A percentile compares a stretch with the other conserved stretches of the same genome.
Evolutionary conservation across 805 yeast genomes (phyloP).

Genomic region (Myxozyma monticola): DNA sequence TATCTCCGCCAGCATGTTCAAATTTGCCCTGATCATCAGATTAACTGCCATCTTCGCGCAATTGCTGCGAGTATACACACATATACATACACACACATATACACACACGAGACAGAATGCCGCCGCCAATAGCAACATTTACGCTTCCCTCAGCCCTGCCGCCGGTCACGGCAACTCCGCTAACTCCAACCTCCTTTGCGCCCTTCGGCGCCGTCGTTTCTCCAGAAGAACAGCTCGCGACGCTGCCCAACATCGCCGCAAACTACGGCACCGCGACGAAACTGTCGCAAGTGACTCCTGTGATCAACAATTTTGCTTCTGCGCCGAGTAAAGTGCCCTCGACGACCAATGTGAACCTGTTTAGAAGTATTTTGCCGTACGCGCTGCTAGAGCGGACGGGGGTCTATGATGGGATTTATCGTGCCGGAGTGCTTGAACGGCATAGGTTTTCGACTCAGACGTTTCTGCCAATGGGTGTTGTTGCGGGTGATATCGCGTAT

Average conservation of each 20-base stretch:
- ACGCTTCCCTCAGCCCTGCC: slow-evolving; percentile 3
- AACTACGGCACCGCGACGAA: slow-evolving; percentile 94
- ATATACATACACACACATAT: too few species aligned
- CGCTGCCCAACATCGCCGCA: slow-evolving; percentile 54
- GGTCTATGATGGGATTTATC: slow-evolving; percentile 39
- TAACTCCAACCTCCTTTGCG: slow-evolving; percentile 67
- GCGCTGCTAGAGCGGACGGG: slow-evolving; percentile 47
- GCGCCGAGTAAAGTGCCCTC: slow-evolving; percentile 52
- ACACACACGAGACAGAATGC: too few species aligned
- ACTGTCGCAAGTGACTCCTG: slow-evolving; percentile 68
- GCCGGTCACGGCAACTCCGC: slow-evolving; percentile 50
- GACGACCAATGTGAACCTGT: slow-evolving; percentile 76
- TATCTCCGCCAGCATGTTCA: neutral
- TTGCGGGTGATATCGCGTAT: slow-evolving; percentile 52
- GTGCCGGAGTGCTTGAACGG: slow-evolving; percentile 74
- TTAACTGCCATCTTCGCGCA: too few species aligned
- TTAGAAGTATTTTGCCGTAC: slow-evolving; percentile 76
- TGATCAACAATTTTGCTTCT: slow-evolving; percentile 51
- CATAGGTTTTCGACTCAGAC: slow-evolving; percentile 90
- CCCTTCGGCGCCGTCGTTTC: slow-evolving; percentile 76
- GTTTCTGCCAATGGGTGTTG: slow-evolving; percentile 83
- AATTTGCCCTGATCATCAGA: neutral
- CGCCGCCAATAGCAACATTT: slow-evolving; percentile 27
- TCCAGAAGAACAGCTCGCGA: slow-evolving; percentile 66
- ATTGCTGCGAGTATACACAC: too few species aligned